Base-by-base conservation (phyloP, 345 rosid genomes). In the Diplotaxis tenuifolia region DNA sequence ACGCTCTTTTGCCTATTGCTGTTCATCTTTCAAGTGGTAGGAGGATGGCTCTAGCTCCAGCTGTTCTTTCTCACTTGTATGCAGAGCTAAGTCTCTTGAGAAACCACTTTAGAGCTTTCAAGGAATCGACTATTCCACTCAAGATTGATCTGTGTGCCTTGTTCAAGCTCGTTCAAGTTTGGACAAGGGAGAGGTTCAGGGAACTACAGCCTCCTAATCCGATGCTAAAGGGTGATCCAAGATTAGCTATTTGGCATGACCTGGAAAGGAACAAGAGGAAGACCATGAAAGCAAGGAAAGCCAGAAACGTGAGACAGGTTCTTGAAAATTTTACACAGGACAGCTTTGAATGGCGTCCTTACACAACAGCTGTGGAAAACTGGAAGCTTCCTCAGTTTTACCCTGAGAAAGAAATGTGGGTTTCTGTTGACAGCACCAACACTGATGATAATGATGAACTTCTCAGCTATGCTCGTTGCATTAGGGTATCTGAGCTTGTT, bases 111-210 rank as follows among this genome's bases (percentile, higher is more conserved):
- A 16, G 32, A 29, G 32, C 32, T 29, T 6, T 29, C n/a, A n/a
- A n/a, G n/a, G n/a, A n/a, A n/a, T n/a, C n/a, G n/a, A n/a, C 32
- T 29, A 29, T 29, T 29, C 32, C 32, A 3, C 6, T 29, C 16
- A 28, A 21, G 9, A 40, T 76, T 8, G 47, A 56, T 1, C 3
- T 84, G 16, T 1, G 11, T 22, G 71, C 79, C 7, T 83, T 81
- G 38, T 65, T 83, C 45, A 82, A 75, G 38, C 27, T 84, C 25
- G 80, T 86, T 11, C 84, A 77, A 69, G 62, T 86, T 25, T 86
- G 91, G 91, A 68, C 72, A 8, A 81, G 87, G 85, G 86, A 82
- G 73, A 84, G 86, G 63, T 82, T 84, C 57, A 67, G 6, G 11
- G 47, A 47, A 5, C 49, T 86, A n/a, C 75, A 34, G 8, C 79